Evolutionary conservation across 108 stramenopile genomes (phyloP).

Genomic region (Conticribra weissflogii): DNA sequence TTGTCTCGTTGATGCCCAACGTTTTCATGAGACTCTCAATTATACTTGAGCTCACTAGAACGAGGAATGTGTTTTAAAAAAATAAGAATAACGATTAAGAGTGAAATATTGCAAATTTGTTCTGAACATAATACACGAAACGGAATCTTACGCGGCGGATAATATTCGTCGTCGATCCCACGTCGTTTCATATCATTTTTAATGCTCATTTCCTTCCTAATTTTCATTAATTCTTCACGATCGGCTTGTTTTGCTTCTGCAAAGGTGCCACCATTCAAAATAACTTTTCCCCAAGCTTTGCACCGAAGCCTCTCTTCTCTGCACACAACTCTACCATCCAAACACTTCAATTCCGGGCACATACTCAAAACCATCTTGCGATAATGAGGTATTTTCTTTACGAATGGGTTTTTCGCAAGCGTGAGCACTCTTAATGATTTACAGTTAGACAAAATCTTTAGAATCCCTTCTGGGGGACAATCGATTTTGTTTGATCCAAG

Average conservation of each 20-base stretch:
- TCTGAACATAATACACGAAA: no score
- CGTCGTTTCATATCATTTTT: conserved; percentile 7
- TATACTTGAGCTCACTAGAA: background rate
- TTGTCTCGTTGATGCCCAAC: conserved; percentile 6
- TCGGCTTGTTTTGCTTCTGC: conserved; percentile 35
- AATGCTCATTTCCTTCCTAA: conserved; percentile 6
- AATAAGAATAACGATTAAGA: background rate
- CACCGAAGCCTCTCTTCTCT: conserved; percentile 70
- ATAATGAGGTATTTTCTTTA: conserved; percentile 72
- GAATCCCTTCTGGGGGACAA: conserved; percentile 20
- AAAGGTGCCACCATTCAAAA: conserved; percentile 42
- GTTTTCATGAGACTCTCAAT: conserved; percentile 3
- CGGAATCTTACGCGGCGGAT: no score
- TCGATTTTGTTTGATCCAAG: conserved; percentile 3
- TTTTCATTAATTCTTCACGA: conserved; percentile 22
- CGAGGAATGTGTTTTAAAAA: background rate
- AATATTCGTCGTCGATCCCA: background rate
- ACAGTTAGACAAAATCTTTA: conserved; percentile 46
- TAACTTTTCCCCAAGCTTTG: conserved; percentile 67
- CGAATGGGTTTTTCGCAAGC: conserved; percentile 72
- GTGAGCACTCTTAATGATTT: conserved; percentile 72
- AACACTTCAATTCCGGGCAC: conserved; percentile 51
- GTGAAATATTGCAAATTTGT: no score
- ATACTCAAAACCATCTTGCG: conserved; percentile 64
- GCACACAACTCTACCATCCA: conserved; percentile 81